phyloP scores from a whole-genome alignment of 2,329 filamentous ascomycete genomes.

The Aspergillaceae sp. region DNA sequence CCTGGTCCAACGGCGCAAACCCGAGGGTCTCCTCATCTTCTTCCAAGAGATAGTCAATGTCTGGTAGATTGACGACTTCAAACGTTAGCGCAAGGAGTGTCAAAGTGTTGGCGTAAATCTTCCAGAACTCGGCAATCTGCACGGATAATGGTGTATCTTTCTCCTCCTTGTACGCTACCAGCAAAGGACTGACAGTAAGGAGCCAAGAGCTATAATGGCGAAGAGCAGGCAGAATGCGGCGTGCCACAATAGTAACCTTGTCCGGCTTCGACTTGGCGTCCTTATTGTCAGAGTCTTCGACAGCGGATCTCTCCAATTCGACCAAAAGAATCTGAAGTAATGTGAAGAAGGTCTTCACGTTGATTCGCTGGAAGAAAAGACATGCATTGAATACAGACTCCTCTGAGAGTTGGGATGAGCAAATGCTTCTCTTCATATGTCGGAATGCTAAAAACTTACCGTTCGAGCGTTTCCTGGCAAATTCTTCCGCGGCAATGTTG shows the following conservation, averaged over 20 bases:
- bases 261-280: conserved; percentile 32
- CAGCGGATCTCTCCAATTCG: conserved; percentile 56
- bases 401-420: conserved; percentile 26
- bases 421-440: neutral
- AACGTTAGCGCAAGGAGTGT: conserved; percentile 53
- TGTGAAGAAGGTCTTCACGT: conserved; percentile 65
- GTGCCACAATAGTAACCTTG: conserved; percentile 50
- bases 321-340: conserved; percentile 61
- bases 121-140: conserved; percentile 56
- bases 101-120: conserved; percentile 54
- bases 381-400: conserved; percentile 39
- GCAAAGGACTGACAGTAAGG: conserved; percentile 45
- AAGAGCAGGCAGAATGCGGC: conserved; percentile 54
- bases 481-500: conserved; percentile 75
- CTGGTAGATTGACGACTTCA: conserved; percentile 47
- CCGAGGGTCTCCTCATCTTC: conserved; percentile 60
- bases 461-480: conserved; percentile 55
- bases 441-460: conserved; percentile 35
- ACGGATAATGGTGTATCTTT: conserved; percentile 48
- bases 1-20: conserved; percentile 52
- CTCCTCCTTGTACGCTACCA: conserved; percentile 43
- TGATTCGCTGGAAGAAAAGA: conserved; percentile 64
- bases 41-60: conserved; percentile 55
- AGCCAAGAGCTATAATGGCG: conserved; percentile 64
- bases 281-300: conserved; percentile 39